Base-by-base conservation (phyloP, 768 basidiomycete species). In the Rhodotorula paludigena region DNA sequence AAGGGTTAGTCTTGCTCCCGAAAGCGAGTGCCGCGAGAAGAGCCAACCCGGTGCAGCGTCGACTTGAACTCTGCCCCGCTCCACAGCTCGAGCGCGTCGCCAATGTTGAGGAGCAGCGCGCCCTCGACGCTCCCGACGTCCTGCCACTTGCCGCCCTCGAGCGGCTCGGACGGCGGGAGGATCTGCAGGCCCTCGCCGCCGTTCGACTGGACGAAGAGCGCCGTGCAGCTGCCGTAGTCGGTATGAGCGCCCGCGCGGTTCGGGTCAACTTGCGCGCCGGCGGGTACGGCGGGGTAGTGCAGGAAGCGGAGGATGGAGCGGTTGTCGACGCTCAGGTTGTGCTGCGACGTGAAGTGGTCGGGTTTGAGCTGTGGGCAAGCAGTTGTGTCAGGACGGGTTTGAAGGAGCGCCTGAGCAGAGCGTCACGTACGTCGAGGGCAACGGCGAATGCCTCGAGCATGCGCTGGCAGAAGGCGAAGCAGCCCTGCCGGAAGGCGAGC, bases 131-230 rank as follows among this genome's bases (percentile, higher is more conserved):
- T 55, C 2, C 66, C 66, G 7, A 57, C 59, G 20, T 64, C 60
- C 38, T 45, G 36, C 71, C 71, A 72, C 11, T n/a, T 39, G 18
- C 61, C 66, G 5, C 45, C 41, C 18, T 55, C 63, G 55, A 72
- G 49, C 33, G 59, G 28, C 45, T 72, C 66, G 6, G 53, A 33
- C 1, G 49, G 21, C 0, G 71, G 71, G 5, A 72, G 15, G 41
- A 72, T 68, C 55, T 72, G 63, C 9, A 72, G 38, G 0, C 71
- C 71, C 25, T 72, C 66, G 5, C 71, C 71, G 25, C 71, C 71
- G 0, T 47, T 45, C 1, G 25, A 12, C 14, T 66, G 58, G 51
- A 68, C 66, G 55, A 72, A 72, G 0, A 72, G 60, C 2, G 64
- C 39, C 12, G 71, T 72, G 33, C 57, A 21, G 5, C 16, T 21